These are phyloP conservation scores for Davidsoniella neocaledoniae DNA, from an alignment of 2,329 filamentous ascomycete species.

Conservation along the genomic window DNA sequence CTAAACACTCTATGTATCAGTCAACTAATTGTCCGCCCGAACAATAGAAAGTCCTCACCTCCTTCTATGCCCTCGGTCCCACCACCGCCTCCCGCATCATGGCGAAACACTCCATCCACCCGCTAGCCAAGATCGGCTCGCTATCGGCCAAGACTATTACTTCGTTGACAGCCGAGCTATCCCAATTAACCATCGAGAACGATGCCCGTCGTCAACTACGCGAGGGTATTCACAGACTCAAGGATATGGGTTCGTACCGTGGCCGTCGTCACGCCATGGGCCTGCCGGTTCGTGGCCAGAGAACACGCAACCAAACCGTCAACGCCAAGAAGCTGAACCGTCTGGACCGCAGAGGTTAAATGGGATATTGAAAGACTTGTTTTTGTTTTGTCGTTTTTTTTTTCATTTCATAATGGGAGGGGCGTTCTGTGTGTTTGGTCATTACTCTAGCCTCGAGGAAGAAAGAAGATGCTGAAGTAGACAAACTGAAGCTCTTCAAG, in stretches of 20 bases:
- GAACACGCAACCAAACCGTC: conserved; percentile 57
- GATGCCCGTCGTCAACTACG: conserved; percentile 61
- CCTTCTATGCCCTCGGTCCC: conserved; percentile 73
- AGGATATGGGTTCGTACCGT: conserved; percentile 80
- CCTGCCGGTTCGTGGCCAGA: conserved; percentile 79
- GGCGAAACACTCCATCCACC: conserved; percentile 78
- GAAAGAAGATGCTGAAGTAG: no score
- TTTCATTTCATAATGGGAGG: no score
- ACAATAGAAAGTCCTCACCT: conserved; percentile 52
- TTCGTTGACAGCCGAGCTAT: conserved; percentile 68
- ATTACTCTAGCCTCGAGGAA: no score
- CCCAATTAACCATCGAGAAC: conserved; percentile 86
- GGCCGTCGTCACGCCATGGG: conserved; percentile 86
- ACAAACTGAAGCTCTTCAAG: no score
- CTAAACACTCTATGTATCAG: not conserved
- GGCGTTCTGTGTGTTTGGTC: not conserved
- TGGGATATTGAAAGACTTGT: not conserved
- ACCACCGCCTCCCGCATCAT: conserved; percentile 57
- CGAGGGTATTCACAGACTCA: conserved; percentile 73
- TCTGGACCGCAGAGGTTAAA: conserved; percentile 30
- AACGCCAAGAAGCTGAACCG: conserved; percentile 46
- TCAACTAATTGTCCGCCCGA: not conserved
- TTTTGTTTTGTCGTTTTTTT: not conserved
- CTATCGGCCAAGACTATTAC: conserved; percentile 62
- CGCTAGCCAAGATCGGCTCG: conserved; percentile 59